Base-by-base conservation (phyloP, 176 grass and related monocot species). In the Poa pratensis region DNA sequence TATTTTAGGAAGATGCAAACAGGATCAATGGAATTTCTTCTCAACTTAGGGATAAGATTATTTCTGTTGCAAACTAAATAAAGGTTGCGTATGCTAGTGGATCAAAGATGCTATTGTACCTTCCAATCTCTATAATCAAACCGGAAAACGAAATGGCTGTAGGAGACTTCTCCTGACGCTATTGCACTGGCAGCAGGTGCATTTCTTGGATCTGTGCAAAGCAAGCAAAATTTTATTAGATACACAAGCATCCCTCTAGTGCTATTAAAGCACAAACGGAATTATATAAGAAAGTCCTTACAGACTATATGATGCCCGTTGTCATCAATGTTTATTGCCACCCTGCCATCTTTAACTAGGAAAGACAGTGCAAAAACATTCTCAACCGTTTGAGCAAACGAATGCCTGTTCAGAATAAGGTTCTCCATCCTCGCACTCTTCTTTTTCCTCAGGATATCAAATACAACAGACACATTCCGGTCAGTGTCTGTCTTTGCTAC, bases 341-440 rank as follows among this genome's bases (percentile, higher is more conserved):
- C 93, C 39, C 96, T 88, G 26, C 96, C 96, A 94, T 94, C 93
- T 88, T 98, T 98, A 59, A 98, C 96, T 60, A 98, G 60, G 84
- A 98, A 98, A 80, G 96, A 98, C 42, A 98, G 43, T 0, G 93
- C 89, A 79, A 98, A 98, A 65, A 98, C 87, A 75, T 98, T 98
- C 84, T 98, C 96, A 48, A 98, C 91, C 5, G 93, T 95, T 86
- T 98, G 96, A 13, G 96, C 96, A 86, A 98, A 98, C 28, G 96
- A 98, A 76, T 74, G 59, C 69, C 91, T 91, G 72, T 98, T 95
- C 78, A 98, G 85, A 61, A 98, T 91, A 86, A 98, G 80, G 60
- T 86, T 94, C 83, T 98, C 93, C 19, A 95, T 50, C 77, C 82
- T 91, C 40, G 61, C 82, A 73, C 54, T 86, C 78, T 88, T 98